Base-by-base conservation (phyloP, 1,139 yeast species). In the Debaryomyces sp. region DNA sequence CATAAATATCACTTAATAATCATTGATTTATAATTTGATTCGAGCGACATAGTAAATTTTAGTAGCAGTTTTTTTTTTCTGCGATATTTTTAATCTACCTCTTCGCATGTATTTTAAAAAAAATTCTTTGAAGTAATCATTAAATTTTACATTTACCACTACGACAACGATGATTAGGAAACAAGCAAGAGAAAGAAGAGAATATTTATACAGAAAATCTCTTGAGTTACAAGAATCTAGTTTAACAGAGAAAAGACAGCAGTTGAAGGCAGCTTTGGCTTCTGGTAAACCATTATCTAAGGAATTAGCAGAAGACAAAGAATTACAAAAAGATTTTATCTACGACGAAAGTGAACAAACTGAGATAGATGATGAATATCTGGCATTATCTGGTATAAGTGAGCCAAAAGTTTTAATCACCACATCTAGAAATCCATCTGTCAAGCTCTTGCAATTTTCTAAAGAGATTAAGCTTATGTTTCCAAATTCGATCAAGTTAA, bases 351-450 rank as follows among this genome's bases (percentile, higher is more conserved):
- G 85, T 50, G 85, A 80, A 56, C 87, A 84, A 52, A 76, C 73
- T 5, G 75, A 75, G 41, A 73, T 81, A 32, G 99, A 94, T 66
- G 99, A 94, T 62, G 99, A 94, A 68, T 94, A 94, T 69, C 78
- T 88, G 46, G 91, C 89, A 27, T 71, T 90, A 47, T 86, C 96
- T 54, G 99, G 99, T 1, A 78, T 94, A 36, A 80, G 82, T 23
- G 99, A 95, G 54, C 99, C 99, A n/a, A 85, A 89, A 59, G 81
- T 94, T 7, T 85, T 94, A 18, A 92, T 94, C 13, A 94, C 99
- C 7, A 94, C 99, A 0, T 87, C 96, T 21, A 80, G 99, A 68
- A 90, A 89, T 59, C 98, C 99, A 9, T 82, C 91, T 23, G 83
- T 94, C 1, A 81, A 90, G 61, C 71, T 94, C 46, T 77, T 89